Evolutionary conservation across 371 early-diverging fungal genomes (phyloP).

Genomic region (Mucor irregularis): DNA sequence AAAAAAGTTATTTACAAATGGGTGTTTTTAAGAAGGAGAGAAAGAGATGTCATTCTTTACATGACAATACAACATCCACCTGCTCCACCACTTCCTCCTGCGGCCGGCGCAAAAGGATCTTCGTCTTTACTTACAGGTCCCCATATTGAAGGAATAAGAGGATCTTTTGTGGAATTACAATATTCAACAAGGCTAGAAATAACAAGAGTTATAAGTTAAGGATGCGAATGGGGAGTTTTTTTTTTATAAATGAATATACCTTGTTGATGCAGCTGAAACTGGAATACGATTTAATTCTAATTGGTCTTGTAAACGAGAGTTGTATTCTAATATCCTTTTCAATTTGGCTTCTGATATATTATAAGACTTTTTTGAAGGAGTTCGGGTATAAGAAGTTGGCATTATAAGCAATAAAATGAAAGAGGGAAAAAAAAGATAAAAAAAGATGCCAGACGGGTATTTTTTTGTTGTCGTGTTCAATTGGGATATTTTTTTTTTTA

Average conservation of each 20-base stretch:
- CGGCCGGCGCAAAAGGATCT: constrained; percentile 75
- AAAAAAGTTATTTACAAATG: constrained; percentile 3
- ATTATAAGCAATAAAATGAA: constrained; percentile 9
- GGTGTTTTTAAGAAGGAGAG: no score
- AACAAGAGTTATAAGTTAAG: not conserved
- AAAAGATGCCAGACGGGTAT: no score
- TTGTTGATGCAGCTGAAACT: constrained; percentile 69
- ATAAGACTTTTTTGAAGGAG: constrained; percentile 17
- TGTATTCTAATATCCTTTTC: constrained; percentile 73
- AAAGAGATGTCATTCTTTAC: constrained; percentile 15
- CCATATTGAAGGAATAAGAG: constrained; percentile 80
- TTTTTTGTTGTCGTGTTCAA: no score
- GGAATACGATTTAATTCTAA: constrained; percentile 75
- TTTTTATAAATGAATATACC: constrained; percentile 14
- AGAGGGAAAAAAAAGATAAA: not conserved
- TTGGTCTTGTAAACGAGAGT: constrained; percentile 72
- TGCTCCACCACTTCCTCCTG: constrained; percentile 15
- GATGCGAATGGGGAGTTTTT: constrained; percentile 5
- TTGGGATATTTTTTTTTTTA: no score
- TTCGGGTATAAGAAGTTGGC: constrained; percentile 29
- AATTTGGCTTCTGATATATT: constrained; percentile 67
- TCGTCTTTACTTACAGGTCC: constrained; percentile 71
- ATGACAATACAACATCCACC: constrained; percentile 32
- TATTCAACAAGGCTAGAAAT: constrained; percentile 56
- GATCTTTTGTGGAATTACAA: constrained; percentile 62